phyloP scores from a whole-genome alignment of 257 asterid species.

The Solanum sitiens region DNA sequence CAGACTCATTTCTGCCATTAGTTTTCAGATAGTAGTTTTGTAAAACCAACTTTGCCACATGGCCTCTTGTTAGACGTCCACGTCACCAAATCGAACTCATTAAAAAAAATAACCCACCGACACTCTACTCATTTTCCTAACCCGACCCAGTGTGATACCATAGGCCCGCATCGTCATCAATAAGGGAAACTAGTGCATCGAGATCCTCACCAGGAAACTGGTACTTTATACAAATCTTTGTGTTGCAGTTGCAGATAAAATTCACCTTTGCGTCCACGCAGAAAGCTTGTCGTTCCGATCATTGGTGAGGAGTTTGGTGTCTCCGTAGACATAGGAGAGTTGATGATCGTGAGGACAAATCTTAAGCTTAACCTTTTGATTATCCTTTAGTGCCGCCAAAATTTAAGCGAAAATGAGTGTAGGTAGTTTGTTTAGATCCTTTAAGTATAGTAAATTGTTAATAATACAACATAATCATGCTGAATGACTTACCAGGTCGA shows the following conservation, averaged over 20 bases:
- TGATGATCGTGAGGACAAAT: conserved; percentile 39
- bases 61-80: neutral
- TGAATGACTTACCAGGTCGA: neutral
- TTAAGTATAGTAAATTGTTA: neutral
- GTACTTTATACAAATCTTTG: conserved; percentile 36
- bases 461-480: neutral
- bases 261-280: conserved; percentile 28
- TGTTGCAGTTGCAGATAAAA: conserved; percentile 11
- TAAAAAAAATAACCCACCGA: neutral
- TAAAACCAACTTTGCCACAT: neutral
- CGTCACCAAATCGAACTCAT: neutral
- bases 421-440: neutral
- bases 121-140: neutral
- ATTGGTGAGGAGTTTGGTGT: conserved; percentile 59
- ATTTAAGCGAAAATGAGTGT: neutral
- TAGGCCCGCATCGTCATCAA: conserved; percentile 34
- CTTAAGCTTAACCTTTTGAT: conserved; percentile 33
- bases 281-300: conserved; percentile 40
- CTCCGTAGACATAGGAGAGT: conserved; percentile 67
- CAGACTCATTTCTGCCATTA: neutral
- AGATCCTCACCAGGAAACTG: conserved; percentile 67
- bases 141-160: neutral
- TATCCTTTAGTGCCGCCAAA: neutral
- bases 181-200: conserved; percentile 48
- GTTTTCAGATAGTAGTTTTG: neutral